Percentiles rank a stretch among this genome's conserved stretches.
Evolutionary conservation across 495 filamentous ascomycete genomes (phyloP).

Genomic region (Penicillium chermesinum): DNA sequence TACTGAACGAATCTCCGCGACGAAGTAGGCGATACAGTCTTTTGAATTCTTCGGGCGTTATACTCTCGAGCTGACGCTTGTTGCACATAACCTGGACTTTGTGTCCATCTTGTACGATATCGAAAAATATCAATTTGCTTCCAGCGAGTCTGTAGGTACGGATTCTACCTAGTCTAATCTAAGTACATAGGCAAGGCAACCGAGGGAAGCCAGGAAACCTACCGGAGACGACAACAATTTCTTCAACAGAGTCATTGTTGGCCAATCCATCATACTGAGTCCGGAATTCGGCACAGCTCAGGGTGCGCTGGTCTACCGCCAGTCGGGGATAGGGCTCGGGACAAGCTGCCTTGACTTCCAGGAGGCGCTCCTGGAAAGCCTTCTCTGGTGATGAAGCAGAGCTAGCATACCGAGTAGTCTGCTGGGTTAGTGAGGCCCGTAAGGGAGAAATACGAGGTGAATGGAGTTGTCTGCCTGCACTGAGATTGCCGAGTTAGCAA

Average conservation of each 20-base stretch:
- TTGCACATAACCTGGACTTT: slow-evolving; percentile 71
- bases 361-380: slow-evolving; percentile 45
- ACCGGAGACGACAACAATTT: slow-evolving; percentile 41
- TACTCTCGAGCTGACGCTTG: slow-evolving; percentile 48
- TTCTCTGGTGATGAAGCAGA: slow-evolving; percentile 31
- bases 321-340: slow-evolving; percentile 51
- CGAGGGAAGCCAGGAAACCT: slow-evolving; percentile 27
- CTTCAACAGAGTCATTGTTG: slow-evolving; percentile 44
- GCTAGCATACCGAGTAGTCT: slow-evolving; percentile 22
- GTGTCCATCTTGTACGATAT: slow-evolving; percentile 64
- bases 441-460: slow-evolving; percentile 7
- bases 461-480: slow-evolving; percentile 21
- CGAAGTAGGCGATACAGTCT: slow-evolving; percentile 52
- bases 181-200: slow-evolving; percentile 36
- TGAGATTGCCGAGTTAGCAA: slow-evolving; percentile 22
- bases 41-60: slow-evolving; percentile 50
- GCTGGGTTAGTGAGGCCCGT: slow-evolving; percentile 18
- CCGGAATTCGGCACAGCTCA: slow-evolving; percentile 37
- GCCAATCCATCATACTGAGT: slow-evolving; percentile 33
- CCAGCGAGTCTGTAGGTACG: slow-evolving; percentile 52
- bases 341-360: slow-evolving; percentile 42
- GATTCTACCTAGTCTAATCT: slow-evolving; percentile 59
- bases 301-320: slow-evolving; percentile 20
- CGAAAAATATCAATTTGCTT: slow-evolving; percentile 77
- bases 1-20: slow-evolving; percentile 75